A percentile compares a stretch with the other conserved stretches of the same genome.
Conservation (phyloP, 768 basidiomycete species). For the Serendipita sp. region DNA sequence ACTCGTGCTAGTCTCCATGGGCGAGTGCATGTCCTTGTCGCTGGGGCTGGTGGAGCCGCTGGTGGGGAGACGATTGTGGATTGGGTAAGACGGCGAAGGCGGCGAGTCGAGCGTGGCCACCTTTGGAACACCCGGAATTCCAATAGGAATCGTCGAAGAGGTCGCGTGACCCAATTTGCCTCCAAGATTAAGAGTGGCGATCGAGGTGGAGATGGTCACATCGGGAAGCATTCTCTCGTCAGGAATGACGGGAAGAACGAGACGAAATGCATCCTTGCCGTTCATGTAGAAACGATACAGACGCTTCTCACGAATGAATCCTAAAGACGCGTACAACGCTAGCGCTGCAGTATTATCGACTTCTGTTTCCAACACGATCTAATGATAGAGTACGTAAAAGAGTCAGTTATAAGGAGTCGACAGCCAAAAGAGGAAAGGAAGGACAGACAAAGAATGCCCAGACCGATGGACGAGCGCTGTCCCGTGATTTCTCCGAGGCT, state of each 20-base stretch:
- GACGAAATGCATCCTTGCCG: conserved; percentile 86
- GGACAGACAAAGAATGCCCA: neutral
- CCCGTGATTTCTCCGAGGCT: neutral
- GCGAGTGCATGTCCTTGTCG: neutral
- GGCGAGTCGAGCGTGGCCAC: neutral
- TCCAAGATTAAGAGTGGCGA: too few species aligned
- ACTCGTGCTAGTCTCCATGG: neutral
- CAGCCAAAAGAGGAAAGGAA: conserved; percentile 2
- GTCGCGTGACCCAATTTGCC: too few species aligned
- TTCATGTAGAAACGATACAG: conserved; percentile 92
- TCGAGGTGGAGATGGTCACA: too few species aligned
- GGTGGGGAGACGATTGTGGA: neutral
- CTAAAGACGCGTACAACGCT: conserved; percentile 76
- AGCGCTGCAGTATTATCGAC: conserved; percentile 81
- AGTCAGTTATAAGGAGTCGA: conserved; percentile 1
- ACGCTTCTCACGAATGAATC: conserved; percentile 91
- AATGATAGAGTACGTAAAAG: neutral
- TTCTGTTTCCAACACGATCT: conserved; percentile 95
- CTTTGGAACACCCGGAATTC: neutral
- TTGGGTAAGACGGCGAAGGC: neutral
- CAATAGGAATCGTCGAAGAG: too few species aligned
- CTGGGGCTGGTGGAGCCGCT: neutral
- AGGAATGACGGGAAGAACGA: conserved; percentile 46
- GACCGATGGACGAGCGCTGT: neutral
- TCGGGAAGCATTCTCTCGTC: neutral